Evolutionary conservation across 2,329 filamentous ascomycete genomes (phyloP).

Genomic region (Pseudomassariella vexata): DNA sequence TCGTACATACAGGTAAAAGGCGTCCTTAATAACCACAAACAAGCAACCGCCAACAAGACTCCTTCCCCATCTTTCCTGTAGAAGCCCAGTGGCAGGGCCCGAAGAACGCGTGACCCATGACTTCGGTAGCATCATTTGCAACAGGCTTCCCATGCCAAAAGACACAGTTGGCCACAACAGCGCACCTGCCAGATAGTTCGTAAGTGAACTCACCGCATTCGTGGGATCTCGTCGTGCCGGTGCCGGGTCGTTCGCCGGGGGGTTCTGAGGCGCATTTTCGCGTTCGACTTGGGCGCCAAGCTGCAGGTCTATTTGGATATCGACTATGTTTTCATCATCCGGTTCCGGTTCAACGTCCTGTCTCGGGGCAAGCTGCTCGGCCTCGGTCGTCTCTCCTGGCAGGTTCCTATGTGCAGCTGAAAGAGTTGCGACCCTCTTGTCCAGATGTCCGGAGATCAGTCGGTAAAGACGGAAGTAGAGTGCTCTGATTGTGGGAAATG

Average conservation of each 20-base stretch:
- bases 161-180: constrained; percentile 80
- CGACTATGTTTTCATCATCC: constrained; percentile 2
- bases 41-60: constrained; percentile 84
- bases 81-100: constrained; percentile 47
- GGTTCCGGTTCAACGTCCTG: not conserved
- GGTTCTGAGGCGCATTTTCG: constrained; percentile 1
- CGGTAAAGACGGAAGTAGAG: constrained; percentile 40
- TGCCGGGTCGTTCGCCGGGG: constrained; percentile 5
- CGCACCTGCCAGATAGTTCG: constrained; percentile 45
- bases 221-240: constrained; percentile 1
- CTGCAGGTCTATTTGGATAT: constrained; percentile 16
- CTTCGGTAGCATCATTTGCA: constrained; percentile 62
- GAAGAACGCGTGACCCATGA: constrained; percentile 52
- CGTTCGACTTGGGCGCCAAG: constrained; percentile 6
- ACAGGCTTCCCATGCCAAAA: constrained; percentile 67
- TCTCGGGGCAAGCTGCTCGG: not conserved
- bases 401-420: constrained; percentile 32
- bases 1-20: constrained; percentile 56
- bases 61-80: constrained; percentile 83
- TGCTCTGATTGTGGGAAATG: constrained; percentile 39
- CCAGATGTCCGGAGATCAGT: constrained; percentile 38
- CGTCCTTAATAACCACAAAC: constrained; percentile 77
- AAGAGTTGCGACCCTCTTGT: constrained; percentile 36
- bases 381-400: constrained; percentile 4
- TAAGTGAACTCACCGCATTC: constrained; percentile 7